phyloP scores from a whole-genome alignment of 2,329 filamentous ascomycete species.

The Rhynchosporium secalis region DNA sequence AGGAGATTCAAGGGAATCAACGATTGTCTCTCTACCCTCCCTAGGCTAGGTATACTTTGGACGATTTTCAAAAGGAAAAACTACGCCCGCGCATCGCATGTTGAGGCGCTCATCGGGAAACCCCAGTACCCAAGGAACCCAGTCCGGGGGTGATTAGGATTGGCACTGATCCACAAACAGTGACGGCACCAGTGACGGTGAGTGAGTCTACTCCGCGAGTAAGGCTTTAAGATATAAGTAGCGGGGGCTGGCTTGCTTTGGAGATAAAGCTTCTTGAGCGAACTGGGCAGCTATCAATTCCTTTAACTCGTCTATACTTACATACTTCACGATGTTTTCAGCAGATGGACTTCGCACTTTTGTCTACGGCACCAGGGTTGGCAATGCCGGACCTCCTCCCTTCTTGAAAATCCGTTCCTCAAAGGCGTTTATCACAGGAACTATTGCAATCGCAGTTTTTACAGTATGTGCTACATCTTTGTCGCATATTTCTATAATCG shows the following conservation, averaged over 20 bases:
- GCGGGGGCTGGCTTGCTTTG: not conserved
- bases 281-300: not conserved
- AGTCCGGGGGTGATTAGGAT: not conserved
- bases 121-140: not conserved
- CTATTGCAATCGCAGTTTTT: conserved; percentile 34
- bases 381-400: conserved; percentile 30
- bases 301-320: no score
- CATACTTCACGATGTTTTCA: conserved; percentile 26
- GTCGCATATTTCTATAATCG: not conserved
- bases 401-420: conserved; percentile 35
- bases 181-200: not conserved
- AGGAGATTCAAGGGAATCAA: no score
- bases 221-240: not conserved
- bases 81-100: not conserved
- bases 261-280: not conserved
- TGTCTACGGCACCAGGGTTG: conserved; percentile 32
- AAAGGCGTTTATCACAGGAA: conserved; percentile 32
- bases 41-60: no score
- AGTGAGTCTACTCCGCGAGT: not conserved
- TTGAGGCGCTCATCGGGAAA: not conserved
- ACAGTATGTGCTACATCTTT: conserved; percentile 23
- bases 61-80: no score
- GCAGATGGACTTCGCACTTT: conserved; percentile 30
- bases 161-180: conserved; percentile 6
- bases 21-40: no score